Base-by-base conservation (phyloP, 2,329 filamentous ascomycete genomes). In the Cercospora sp. region DNA sequence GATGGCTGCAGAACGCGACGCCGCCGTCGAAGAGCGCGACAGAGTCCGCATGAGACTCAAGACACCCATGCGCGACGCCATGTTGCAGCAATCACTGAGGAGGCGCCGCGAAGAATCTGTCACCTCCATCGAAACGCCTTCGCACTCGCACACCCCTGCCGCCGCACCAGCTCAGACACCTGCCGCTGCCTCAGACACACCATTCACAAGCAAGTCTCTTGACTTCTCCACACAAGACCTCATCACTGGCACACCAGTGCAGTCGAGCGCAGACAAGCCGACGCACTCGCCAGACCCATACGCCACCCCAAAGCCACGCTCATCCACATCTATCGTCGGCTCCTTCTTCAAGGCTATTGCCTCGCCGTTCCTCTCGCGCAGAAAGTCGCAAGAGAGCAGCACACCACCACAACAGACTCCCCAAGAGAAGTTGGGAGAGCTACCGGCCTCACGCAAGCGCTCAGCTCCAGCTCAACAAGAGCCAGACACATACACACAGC, bases 401-500 rank as follows among this genome's bases (percentile, higher is more conserved):
- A 55, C 64, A 45, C 51, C 64, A 60, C 53, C 51, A 61, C 66
- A 64, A 18, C 62, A 63, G 59, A 60, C 59, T 58, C 60, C 61
- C 36, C 39, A 61, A 55, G 53, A 67, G 55, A 57, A 28, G 13
- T 60, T 72, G 18, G 71, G 66, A 60, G 58, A 65, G 60, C 62
- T 73, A n/a, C 70, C 71, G 60, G 63, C 65, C n/a, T 70, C 68
- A 23, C 71, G 72, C 61, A 74, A 75, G 69, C 71, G 73, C 16
- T 51, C 69, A 39, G 73, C 73, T 62, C 66, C 69, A 69, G 68
- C 67, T 59, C 61, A 51, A 45, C 69, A 68, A 53, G 61, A 63
- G 58, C 65, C 66, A 53, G 58, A 64, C 42, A 45, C 67, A 64
- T 45, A 61, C 28, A 65, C 33, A 23, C 67, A 45, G 58, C 58